These are phyloP conservation scores for Exophiala sp. DNA, from an alignment of 2,329 filamentous ascomycete genomes.

Conservation along the genomic window DNA sequence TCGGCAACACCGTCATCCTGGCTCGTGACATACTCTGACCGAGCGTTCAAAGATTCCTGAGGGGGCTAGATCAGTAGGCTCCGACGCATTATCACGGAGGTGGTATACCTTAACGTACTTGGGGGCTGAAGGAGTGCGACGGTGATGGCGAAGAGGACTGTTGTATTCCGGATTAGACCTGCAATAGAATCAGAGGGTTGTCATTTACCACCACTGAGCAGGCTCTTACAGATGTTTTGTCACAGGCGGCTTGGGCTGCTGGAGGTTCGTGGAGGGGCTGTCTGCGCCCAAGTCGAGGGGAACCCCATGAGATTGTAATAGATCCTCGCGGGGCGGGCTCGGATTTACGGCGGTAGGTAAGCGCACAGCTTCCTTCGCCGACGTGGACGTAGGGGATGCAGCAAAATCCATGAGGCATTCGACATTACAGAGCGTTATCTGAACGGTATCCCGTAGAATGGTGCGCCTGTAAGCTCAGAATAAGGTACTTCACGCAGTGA, in stretches of 20 bases:
- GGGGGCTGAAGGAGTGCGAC: slow-evolving; percentile 54
- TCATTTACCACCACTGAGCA: neutral
- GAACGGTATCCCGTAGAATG: slow-evolving; percentile 58
- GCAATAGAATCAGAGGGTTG: slow-evolving; percentile 13
- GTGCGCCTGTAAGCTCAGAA: slow-evolving; percentile 4
- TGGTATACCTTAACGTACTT: slow-evolving; percentile 55
- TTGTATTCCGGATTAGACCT: slow-evolving; percentile 56
- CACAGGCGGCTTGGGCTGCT: slow-evolving; percentile 23
- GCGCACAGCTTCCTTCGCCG: slow-evolving; percentile 19
- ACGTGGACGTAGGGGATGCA: slow-evolving; percentile 27
- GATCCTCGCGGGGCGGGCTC: slow-evolving; percentile 35
- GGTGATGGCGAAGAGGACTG: slow-evolving; percentile 61
- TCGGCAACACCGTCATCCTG: slow-evolving; percentile 73
- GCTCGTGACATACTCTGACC: slow-evolving; percentile 78
- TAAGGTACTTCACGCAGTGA: neutral
- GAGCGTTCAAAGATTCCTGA: slow-evolving; percentile 86
- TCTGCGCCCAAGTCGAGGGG: slow-evolving; percentile 38
- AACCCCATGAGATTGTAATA: slow-evolving; percentile 40
- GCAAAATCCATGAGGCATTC: slow-evolving; percentile 28
- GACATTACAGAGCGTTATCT: slow-evolving; percentile 32
- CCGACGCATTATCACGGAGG: neutral
- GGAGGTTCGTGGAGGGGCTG: slow-evolving; percentile 4
- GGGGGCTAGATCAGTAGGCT: slow-evolving; percentile 9
- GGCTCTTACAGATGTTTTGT: slow-evolving; percentile 47
- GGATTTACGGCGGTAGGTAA: slow-evolving; percentile 23